phyloP scores from a whole-genome alignment of 2,329 filamentous ascomycete genomes.

The Chaetomium globosum region DNA sequence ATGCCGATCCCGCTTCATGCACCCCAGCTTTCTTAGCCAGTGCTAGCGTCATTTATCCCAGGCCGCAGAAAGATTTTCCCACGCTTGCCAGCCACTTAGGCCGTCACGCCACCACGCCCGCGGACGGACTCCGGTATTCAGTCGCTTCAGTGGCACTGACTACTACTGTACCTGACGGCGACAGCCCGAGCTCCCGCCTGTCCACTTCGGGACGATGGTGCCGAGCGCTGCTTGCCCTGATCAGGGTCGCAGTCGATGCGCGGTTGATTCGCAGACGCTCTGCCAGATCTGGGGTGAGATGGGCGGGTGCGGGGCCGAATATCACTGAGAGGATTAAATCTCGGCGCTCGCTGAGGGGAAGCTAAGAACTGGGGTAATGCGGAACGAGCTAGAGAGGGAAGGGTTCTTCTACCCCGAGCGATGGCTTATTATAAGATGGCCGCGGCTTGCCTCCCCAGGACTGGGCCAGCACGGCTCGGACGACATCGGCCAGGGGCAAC shows the following conservation, averaged over 20 bases:
- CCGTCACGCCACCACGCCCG: not conserved
- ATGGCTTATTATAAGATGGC: slow-evolving; percentile 13
- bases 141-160: too few relatives aligned
- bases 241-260: slow-evolving; percentile 15
- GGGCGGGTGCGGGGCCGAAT: slow-evolving; percentile 25
- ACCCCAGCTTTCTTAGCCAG: slow-evolving; percentile 23
- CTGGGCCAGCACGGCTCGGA: not conserved
- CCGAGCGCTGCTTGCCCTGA: slow-evolving; percentile 26
- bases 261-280: slow-evolving; percentile 10
- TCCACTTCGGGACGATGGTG: slow-evolving; percentile 11
- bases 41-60: slow-evolving; percentile 37
- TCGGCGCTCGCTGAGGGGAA: slow-evolving; percentile 23
- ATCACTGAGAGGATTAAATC: slow-evolving; percentile 18
- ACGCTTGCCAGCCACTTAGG: not conserved
- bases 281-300: slow-evolving; percentile 19
- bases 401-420: not conserved
- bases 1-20: slow-evolving; percentile 28
- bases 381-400: not conserved
- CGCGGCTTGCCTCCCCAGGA: not conserved
- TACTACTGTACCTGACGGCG: not conserved
- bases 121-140: too few relatives aligned
- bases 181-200: not conserved
- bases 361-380: slow-evolving; percentile 22
- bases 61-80: slow-evolving; percentile 31
- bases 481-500: not conserved